Evolutionary conservation across 2,329 filamentous ascomycete species (phyloP), one percentile per base, ranked within the genome.

Genomic region (Purpureocillium takamizusanense): DNA sequence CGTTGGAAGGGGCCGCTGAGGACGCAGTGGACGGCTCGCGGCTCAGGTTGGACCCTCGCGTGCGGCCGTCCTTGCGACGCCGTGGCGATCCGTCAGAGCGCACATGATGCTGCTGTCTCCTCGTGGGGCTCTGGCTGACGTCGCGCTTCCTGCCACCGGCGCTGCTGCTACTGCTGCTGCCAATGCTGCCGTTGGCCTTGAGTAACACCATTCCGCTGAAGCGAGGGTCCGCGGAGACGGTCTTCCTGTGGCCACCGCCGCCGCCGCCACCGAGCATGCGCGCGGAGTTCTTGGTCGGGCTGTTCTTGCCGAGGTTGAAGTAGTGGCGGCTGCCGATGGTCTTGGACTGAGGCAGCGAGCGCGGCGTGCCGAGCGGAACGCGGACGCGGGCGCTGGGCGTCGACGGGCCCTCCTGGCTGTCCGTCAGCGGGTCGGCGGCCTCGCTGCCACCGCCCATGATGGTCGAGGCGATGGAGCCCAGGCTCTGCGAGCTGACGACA

Each of bases 401-500:
- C 21, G 21, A 25, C 21, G 21, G 21, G 21, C 21, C 21, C 21
- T 25, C 21, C 21, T 25, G 21, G 21, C 10, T 25, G 21, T 25
- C 21, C 8, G 62, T 65, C 2, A 64, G 61, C 31, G 63, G 67
- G 9, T 59, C 56, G 0, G 48, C 46, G 9, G 57, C 59, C 34
- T 38, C 46, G 25, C 43, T 29, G 25, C 40, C 31, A 13, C 6
- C 21, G 21, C 21, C 21, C 21, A 25, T 25, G 21, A 45, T 36
- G 41, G 51, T 49, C 7, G 56, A 63, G 2, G 50, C 49, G 32
- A 60, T 47, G 1, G 67, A 66, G 2, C 60, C 58, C 14, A 54
- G 52, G 56, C 67, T 70, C 39, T 62, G 59, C 2, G 63, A 59
- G 48, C 65, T 72, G 33, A 72, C 49, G 38, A 67, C 56, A 53